Evolutionary conservation across 108 stramenopile genomes (phyloP).

Genomic region (Cyclotella cryptica): DNA sequence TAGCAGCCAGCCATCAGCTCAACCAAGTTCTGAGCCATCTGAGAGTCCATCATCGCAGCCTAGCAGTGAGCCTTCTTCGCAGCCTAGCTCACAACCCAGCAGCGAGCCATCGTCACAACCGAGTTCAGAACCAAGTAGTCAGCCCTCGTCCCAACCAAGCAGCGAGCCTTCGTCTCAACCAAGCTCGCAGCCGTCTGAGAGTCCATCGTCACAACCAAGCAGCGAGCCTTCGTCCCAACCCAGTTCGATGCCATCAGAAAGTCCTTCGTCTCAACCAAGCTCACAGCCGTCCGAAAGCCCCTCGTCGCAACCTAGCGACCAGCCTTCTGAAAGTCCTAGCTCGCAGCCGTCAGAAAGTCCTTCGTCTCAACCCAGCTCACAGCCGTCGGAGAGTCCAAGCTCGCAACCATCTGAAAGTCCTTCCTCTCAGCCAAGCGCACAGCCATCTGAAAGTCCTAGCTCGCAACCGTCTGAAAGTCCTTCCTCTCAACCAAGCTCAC

Average conservation of each 20-base stretch:
- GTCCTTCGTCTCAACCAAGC: neutral
- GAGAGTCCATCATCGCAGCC: no score
- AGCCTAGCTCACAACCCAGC: no score
- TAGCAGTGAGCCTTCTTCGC: no score
- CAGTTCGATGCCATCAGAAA: no score
- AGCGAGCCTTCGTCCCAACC: no score
- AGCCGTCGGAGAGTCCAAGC: neutral
- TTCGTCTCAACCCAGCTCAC: neutral
- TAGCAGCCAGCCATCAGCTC: no score
- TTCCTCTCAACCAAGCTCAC: neutral
- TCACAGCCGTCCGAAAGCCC: neutral
- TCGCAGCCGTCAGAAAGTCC: neutral
- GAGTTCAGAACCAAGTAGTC: no score
- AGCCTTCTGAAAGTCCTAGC: neutral
- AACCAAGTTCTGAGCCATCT: no score
- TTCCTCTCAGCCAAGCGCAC: neutral
- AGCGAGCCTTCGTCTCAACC: no score
- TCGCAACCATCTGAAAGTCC: conserved; percentile 1
- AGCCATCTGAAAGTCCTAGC: neutral
- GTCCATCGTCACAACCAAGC: no score
- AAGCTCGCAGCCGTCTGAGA: no score
- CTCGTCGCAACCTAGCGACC: neutral
- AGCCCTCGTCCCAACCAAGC: no score
- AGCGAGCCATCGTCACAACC: neutral
- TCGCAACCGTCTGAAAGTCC: neutral